Percentiles rank a stretch among this genome's conserved stretches.
These are phyloP conservation scores for Tilletia setariae DNA, from an alignment of 1,284 basidiomycete species.

Conservation along the genomic window DNA sequence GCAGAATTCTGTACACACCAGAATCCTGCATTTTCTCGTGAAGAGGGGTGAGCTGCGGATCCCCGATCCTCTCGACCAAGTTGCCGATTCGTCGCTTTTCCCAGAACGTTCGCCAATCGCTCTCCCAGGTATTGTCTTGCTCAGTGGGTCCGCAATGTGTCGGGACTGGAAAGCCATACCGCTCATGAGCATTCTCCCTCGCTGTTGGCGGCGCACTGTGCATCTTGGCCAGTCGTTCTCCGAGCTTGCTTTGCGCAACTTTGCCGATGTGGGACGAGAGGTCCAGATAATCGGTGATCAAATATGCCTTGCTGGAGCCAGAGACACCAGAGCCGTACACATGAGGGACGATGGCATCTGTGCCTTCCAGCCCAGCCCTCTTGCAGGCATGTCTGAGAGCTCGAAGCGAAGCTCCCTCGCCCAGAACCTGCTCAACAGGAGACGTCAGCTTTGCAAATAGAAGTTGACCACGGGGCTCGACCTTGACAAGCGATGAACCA, in stretches of 20 bases:
- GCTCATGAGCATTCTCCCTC: not conserved
- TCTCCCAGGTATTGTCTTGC: conserved; percentile 25
- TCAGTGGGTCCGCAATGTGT: conserved; percentile 27
- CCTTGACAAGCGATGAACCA: not conserved
- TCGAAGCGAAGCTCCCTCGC: conserved; percentile 17
- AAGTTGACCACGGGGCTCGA: not conserved
- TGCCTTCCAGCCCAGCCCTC: conserved; percentile 11
- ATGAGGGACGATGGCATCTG: conserved; percentile 18
- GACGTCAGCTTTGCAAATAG: conserved; percentile 2
- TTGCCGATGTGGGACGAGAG: not conserved
- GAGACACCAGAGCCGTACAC: conserved; percentile 21
- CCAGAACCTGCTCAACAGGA: conserved; percentile 15
- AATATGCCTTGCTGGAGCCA: conserved; percentile 18
- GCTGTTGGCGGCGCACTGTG: conserved; percentile 6
- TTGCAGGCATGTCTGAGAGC: conserved; percentile 16
- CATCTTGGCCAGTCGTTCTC: conserved; percentile 22
- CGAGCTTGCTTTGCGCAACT: conserved; percentile 17
- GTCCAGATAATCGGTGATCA: conserved; percentile 24
- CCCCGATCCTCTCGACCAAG: conserved; percentile 19
- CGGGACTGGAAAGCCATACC: conserved; percentile 22
- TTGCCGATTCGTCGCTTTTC: conserved; percentile 24
- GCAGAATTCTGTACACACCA: conserved; percentile 68
- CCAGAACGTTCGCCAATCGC: conserved; percentile 22
- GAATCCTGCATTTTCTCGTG: conserved; percentile 19
- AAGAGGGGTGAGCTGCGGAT: not conserved